Base-by-base conservation (phyloP, 305 asterid species). In the Stenogyne calaminthoides region DNA sequence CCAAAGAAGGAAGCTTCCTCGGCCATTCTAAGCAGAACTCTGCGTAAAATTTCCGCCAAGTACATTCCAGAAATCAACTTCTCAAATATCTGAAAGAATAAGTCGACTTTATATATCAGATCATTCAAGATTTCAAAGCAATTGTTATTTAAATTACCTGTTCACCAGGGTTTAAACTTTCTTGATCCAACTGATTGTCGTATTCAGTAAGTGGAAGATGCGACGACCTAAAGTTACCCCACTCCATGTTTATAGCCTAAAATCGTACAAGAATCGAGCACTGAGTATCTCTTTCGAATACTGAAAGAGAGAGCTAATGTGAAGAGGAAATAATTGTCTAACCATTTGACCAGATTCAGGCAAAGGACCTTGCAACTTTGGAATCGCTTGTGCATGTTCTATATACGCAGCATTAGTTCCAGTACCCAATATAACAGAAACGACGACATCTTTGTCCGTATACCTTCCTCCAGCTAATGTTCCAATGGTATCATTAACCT, bases 281-380 rank as follows among this genome's bases (percentile, higher is more conserved):
- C 46, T 61, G 59, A 74, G 2, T 39, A 37, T 22, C 62, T 10
- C 19, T 57, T 8, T 32, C 54, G 4, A 11, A 37, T 10, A 29
- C 6, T 3, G 42, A n/a, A 4, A 7, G 32, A 52, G 29, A 44
- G 47, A 29, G 0, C 11, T 4, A 16, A 37, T 8, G 8, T 12
- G 36, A 22, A 0, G 19, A 29, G 11, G 15, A 27, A 58, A 14
- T 58, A 58, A 11, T 3, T 12, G n/a, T 49, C 83, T 65, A 70
- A 91, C 98, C 98, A 93, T 93, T 80, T 91, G 92, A 71, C 96
- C 95, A 34, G 95, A 89, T 55, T 84, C 82, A 68, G 98, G 93
- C 70, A 87, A 58, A 20, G 97, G 92, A 46, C 93, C 97, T 15
- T 84, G 96, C 96, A 91, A 86, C 84, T 93, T 93, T 22, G 98